Conservation (phyloP, 352 stramenopile species). For the Pythium insidiosum region DNA sequence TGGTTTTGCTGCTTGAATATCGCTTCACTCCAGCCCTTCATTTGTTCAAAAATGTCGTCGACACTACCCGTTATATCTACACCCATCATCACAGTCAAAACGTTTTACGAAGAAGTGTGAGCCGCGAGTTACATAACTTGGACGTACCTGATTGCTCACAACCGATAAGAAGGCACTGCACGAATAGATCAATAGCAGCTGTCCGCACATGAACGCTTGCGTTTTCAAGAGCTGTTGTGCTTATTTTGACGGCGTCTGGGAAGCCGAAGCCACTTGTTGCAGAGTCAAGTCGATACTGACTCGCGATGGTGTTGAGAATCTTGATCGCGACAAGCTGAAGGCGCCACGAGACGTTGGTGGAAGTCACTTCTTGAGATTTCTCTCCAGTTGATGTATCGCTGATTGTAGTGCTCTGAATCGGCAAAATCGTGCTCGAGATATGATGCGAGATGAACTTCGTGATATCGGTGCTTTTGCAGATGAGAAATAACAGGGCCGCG, state of each 20-base stretch:
- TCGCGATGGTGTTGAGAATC: constrained; percentile 68
- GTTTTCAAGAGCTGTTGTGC: constrained; percentile 53
- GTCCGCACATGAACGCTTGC: constrained; percentile 71
- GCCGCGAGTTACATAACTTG: too few relatives aligned
- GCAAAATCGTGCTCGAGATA: constrained; percentile 40
- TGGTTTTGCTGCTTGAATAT: constrained; percentile 71
- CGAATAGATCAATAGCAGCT: constrained; percentile 56
- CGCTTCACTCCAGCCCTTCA: constrained; percentile 62
- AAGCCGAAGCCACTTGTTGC: constrained; percentile 46
- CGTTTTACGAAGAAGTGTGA: neutral
- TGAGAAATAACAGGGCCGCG: constrained; percentile 64
- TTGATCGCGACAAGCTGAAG: constrained; percentile 71
- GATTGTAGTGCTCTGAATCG: constrained; percentile 5
- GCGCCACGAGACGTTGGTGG: constrained; percentile 39
- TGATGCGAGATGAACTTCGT: constrained; percentile 46
- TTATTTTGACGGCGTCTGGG: constrained; percentile 52
- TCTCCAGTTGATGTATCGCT: constrained; percentile 16
- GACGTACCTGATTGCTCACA: constrained; percentile 64
- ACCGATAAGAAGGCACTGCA: constrained; percentile 63
- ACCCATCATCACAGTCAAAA: neutral
- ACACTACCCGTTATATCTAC: constrained; percentile 45
- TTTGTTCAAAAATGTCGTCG: constrained; percentile 66
- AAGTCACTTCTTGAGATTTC: neutral
- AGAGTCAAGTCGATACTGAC: constrained; percentile 69
- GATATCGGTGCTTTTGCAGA: constrained; percentile 73